These are phyloP conservation scores for Russula sp. DNA, from an alignment of 768 basidiomycete genomes.

Conservation along the genomic window DNA sequence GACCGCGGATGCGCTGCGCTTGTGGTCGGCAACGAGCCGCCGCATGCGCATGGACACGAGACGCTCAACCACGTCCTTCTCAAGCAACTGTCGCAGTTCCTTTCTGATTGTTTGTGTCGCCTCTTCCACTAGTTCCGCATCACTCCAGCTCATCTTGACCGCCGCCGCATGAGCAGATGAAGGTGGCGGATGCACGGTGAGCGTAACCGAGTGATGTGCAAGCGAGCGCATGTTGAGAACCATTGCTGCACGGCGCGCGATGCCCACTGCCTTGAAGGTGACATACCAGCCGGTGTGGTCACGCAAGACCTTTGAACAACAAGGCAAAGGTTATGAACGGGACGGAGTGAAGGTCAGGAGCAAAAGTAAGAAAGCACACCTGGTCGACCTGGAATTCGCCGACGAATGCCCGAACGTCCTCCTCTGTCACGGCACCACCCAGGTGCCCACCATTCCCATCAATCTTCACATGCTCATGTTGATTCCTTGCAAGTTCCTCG, in stretches of 20 bases:
- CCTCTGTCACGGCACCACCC: conserved; percentile 49
- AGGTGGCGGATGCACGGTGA: conserved; percentile 43
- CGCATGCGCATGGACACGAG: conserved; percentile 49
- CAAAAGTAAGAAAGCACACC: conserved; percentile 38
- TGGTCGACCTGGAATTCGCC: conserved; percentile 63
- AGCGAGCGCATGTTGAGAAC: conserved; percentile 54
- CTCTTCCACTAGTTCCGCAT: conserved; percentile 44
- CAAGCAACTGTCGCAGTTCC: conserved; percentile 48
- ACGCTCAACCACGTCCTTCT: conserved; percentile 59
- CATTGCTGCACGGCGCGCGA: conserved; percentile 60
- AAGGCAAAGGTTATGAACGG: conserved; percentile 12
- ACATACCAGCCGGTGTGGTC: conserved; percentile 74
- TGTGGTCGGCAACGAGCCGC: conserved; percentile 47
- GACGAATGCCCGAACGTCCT: conserved; percentile 63
- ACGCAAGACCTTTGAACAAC: conserved; percentile 48
- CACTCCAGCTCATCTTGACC: conserved; percentile 41
- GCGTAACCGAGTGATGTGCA: conserved; percentile 49
- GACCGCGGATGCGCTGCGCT: conserved; percentile 31
- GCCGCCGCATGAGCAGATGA: conserved; percentile 31
- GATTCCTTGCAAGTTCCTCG: conserved; percentile 51
- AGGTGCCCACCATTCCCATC: conserved; percentile 40
- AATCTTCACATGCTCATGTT: conserved; percentile 58
- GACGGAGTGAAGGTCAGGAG: neutral
- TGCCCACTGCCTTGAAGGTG: conserved; percentile 57
- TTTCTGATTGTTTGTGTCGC: conserved; percentile 49